These are phyloP conservation scores for Ophiostoma himal-ulmi DNA, from an alignment of 2,329 filamentous ascomycete species.

Conservation along the genomic window DNA sequence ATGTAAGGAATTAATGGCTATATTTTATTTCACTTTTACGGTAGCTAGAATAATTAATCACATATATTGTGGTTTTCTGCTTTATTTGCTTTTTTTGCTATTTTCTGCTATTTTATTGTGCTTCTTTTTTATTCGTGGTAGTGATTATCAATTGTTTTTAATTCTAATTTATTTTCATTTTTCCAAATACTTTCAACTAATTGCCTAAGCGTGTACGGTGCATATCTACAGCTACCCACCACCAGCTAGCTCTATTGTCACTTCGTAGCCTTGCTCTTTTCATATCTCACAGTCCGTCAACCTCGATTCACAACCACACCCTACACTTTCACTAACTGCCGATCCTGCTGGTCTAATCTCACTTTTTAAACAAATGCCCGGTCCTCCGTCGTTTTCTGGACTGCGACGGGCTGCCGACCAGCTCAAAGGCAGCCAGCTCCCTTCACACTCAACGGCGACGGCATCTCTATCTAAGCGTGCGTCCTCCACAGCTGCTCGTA, in stretches of 20 bases:
- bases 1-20: no score
- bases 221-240: neutral
- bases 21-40: neutral
- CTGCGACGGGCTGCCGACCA: slow-evolving; percentile 17
- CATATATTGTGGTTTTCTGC: no score
- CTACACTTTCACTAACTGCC: neutral
- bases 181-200: neutral
- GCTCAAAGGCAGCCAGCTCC: slow-evolving; percentile 7
- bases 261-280: neutral
- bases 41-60: no score
- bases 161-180: no score
- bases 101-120: no score
- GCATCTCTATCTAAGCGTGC: slow-evolving; percentile 12
- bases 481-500: neutral
- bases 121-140: no score
- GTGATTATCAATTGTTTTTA: no score
- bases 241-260: neutral
- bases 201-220: neutral
- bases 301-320: neutral
- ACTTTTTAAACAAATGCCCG: neutral
- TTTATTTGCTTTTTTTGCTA: no score
- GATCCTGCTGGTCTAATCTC: neutral
- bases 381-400: slow-evolving; percentile 15
- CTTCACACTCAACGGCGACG: neutral
- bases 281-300: neutral